Conservation (phyloP, 2,329 filamentous ascomycete genomes). For the Colletotrichum acutatum region DNA sequence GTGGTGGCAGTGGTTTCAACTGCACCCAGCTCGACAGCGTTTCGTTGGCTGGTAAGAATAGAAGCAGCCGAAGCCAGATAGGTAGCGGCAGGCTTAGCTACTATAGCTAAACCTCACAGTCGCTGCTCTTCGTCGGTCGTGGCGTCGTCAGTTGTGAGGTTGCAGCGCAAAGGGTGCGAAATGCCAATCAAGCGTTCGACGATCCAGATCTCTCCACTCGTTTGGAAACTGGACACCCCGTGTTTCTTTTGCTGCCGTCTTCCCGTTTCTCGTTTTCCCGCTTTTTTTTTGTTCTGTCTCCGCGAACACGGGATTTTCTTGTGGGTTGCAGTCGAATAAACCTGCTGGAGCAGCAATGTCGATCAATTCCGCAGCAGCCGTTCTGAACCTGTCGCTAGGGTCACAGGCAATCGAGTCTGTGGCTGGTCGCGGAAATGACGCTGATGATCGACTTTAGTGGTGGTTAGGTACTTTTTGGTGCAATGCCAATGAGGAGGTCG, state of each 20-base stretch:
- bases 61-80: neutral
- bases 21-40: neutral
- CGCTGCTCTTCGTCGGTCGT: neutral
- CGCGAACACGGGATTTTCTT: neutral
- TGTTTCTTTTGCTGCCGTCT: conserved; percentile 1
- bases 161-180: neutral
- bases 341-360: neutral
- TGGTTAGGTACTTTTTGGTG: neutral
- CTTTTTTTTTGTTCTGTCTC: neutral
- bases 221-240: neutral
- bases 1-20: conserved; percentile 3
- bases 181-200: conserved; percentile 1
- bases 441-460: neutral
- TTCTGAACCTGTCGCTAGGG: neutral
- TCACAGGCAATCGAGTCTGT: neutral
- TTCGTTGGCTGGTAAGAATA: conserved; percentile 29
- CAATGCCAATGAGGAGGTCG: neutral
- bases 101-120: neutral
- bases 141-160: neutral
- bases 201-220: conserved; percentile 3
- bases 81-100: neutral
- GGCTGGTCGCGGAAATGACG: neutral
- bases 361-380: neutral
- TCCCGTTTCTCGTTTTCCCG: neutral
- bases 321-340: neutral